Base-by-base conservation (phyloP, 192 early-diverging fungal genomes). In the Paraglomus brasilianum region DNA sequence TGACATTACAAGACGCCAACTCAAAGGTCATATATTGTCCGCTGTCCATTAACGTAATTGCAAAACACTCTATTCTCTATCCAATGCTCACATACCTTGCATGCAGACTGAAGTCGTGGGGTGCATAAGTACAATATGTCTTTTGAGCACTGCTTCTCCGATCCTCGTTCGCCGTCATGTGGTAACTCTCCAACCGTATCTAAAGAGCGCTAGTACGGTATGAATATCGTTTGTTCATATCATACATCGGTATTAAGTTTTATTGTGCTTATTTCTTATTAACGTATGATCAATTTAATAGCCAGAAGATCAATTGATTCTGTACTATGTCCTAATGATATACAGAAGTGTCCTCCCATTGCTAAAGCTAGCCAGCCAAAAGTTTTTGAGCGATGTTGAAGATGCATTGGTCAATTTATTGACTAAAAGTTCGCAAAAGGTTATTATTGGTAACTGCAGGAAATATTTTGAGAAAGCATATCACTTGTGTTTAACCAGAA, bases 1-100 rank as follows among this genome's bases (percentile, higher is more conserved):
- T 93, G 44, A 74, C 72, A 13, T 76, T 87, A 1, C 89, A 94
- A 36, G 90, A 92, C 60, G 62, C 72, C 4, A 66, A 66, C 14
- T 72, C 70, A 49, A 72, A 66, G 15, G 62, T 69, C 38, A 9
- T 56, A 47, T 56, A 47, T 38, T 38, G 1, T 15, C 7, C 21
- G 10, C n/a, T 30, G 30, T 30, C 3, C 3, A 30, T 30, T 30
- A 30, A 53, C 30, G 64, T 63, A 24, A 22, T 3, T 38, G 17
- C 19, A 42, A 36, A 4, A 42, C 66, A 13, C 30, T 30, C 30
- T n/a, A n/a, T n/a, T n/a, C n/a, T n/a, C n/a, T n/a, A 40, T 39
- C 5, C 42, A 19, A 4, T 24, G 22, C 10, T 14, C 57, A 8
- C 39, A 30, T 49, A 48, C 53, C 74, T 70, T 72, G 75, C 22